Evolutionary conservation across 75 land plant species (phyloP), one percentile per base, ranked within the genome.

Genomic region (Picea glauca): DNA sequence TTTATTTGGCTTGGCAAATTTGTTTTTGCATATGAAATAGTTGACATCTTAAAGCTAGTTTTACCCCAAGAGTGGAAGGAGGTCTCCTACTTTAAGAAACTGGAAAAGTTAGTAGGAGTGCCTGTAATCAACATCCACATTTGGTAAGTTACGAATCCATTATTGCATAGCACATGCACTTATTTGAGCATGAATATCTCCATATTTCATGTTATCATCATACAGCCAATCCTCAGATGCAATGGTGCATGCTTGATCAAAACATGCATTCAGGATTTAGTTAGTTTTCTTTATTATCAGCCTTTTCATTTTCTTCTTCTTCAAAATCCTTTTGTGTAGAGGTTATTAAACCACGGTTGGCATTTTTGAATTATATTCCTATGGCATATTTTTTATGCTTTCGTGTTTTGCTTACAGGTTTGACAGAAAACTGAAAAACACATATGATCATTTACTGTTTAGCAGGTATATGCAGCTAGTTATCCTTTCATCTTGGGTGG

Each of bases 121-220:
- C 99, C 99, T 62, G 98, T 98, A 1, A 98, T 98, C 62, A 98
- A 98, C 75, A 91, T 98, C 72, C 99, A 98, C 76, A 98, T 98
- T 80, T 98, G 99, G 99, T 97, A 56, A 81, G 89, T 81, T 76
- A 31, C 20, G 38, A n/a, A 30, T 20, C 40, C 58, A 35, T 57
- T 58, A 18, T 20, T 4, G 12, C 74, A 78, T 23, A 78, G 20
- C 68, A 54, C 57, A 33, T 35, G 21, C 32, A 68, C 11, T 38
- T n/a, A 32, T 66, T 35, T 35, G 8, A 66, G 2, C 18, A 65
- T 13, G 0, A 33, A 17, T 64, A 33, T 30, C 35, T 63, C 3
- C 5, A 33, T 11, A 33, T 35, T 15, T 66, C 70, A 33, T 33
- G 70, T 33, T 66, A 32, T 40, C 70, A 66, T 35, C 35, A 38